phyloP scores from a whole-genome alignment of 176 grass and related monocot species.

The Musa itinerans region DNA sequence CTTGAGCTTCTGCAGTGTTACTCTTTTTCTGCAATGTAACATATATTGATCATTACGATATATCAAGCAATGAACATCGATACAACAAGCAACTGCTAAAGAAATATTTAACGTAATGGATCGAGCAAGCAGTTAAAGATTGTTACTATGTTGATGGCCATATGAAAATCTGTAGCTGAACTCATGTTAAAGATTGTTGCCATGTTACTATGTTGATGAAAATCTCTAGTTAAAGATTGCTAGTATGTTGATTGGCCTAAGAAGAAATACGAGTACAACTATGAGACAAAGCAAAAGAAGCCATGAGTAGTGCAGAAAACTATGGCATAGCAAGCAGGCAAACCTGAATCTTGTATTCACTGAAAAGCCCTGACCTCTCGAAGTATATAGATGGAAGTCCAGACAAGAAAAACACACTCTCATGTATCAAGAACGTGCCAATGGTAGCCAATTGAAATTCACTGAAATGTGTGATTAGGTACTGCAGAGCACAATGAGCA shows the following conservation, averaged over 20 bases:
- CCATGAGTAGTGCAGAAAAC: neutral
- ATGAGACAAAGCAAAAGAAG: neutral
- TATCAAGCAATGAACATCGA: too few relatives aligned
- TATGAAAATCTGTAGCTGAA: too few relatives aligned
- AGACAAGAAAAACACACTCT: neutral
- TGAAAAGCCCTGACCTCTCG: neutral
- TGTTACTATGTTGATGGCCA: too few relatives aligned
- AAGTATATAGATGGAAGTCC: neutral
- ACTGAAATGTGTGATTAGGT: neutral
- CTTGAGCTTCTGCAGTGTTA: constrained; percentile 52
- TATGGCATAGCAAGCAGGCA: neutral
- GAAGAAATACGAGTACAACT: too few relatives aligned
- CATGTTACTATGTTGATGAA: too few relatives aligned
- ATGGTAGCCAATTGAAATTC: constrained; percentile 5
- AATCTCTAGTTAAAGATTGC: too few relatives aligned
- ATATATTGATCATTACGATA: constrained; percentile 5
- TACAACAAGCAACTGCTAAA: too few relatives aligned
- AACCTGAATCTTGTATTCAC: constrained; percentile 1
- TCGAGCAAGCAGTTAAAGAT: too few relatives aligned
- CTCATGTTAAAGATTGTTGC: too few relatives aligned
- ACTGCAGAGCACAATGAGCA: neutral
- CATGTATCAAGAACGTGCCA: neutral
- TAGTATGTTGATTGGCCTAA: too few relatives aligned
- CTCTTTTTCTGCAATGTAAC: constrained; percentile 62
- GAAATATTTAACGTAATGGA: too few relatives aligned